Evolutionary conservation across 805 yeast species (phyloP).

Genomic region (Candida sanyiensis): DNA sequence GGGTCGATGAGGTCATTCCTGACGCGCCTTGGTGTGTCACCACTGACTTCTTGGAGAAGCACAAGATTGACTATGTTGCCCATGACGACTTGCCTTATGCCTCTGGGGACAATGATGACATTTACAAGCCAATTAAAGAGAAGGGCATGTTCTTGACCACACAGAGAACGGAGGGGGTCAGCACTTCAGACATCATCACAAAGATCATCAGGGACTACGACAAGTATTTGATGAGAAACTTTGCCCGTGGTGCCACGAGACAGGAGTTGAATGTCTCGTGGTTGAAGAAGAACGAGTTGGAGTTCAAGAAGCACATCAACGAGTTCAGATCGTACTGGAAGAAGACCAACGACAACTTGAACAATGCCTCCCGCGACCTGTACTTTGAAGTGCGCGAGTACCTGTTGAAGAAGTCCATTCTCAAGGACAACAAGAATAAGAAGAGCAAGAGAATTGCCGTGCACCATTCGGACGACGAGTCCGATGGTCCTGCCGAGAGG

Average conservation of each 20-base stretch:
- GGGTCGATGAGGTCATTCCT: conserved; percentile 97
- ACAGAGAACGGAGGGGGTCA: conserved; percentile 93
- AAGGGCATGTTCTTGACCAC: conserved; percentile 89
- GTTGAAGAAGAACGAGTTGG: conserved; percentile 95
- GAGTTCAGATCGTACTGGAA: conserved; percentile 86
- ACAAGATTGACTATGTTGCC: conserved; percentile 91
- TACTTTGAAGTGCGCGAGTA: conserved; percentile 82
- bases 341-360: conserved; percentile 60
- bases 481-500: conserved; percentile 12
- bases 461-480: conserved; percentile 24
- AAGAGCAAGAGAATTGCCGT: conserved; percentile 1
- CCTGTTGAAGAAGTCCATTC: conserved; percentile 40
- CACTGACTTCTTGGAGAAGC: conserved; percentile 69
- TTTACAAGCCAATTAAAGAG: conserved; percentile 87
- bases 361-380: conserved; percentile 72
- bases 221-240: conserved; percentile 92
- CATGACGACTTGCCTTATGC: conserved; percentile 97
- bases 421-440: conserved; percentile 21
- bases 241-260: conserved; percentile 95
- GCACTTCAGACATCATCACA: conserved; percentile 94
- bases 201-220: conserved; percentile 94
- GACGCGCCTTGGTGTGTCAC: conserved; percentile 95
- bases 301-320: conserved; percentile 80
- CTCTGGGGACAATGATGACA: conserved; percentile 82
- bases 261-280: conserved; percentile 95